These are phyloP conservation scores for Globisporangium camurandrum DNA, from an alignment of 352 stramenopile species.

Conservation along the genomic window DNA sequence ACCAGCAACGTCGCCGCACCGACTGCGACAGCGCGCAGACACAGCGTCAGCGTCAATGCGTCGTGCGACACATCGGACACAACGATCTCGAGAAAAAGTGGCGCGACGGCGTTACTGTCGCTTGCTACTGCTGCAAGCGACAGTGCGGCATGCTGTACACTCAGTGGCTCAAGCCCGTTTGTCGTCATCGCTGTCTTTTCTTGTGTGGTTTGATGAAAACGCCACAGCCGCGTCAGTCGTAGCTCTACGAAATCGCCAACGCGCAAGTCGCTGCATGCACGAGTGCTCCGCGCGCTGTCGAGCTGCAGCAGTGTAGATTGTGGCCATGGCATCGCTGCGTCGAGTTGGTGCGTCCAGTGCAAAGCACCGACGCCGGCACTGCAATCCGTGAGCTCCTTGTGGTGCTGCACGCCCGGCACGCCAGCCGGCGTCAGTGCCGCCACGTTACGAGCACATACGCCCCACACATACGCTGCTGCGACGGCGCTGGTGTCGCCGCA, in stretches of 20 bases:
- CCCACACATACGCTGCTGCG: constrained; percentile 16
- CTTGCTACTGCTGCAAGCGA: neutral
- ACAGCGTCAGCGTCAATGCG: neutral
- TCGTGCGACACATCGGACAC: neutral
- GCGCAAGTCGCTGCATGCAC: neutral
- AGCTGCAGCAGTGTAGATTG: neutral
- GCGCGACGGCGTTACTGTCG: neutral
- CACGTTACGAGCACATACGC: constrained; percentile 9
- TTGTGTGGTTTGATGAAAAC: too few relatives aligned
- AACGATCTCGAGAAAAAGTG: neutral
- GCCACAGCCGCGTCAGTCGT: neutral
- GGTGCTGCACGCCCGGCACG: neutral
- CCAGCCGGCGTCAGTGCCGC: constrained; percentile 5
- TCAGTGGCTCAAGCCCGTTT: neutral
- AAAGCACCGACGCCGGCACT: constrained; percentile 4
- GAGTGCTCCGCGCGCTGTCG: neutral
- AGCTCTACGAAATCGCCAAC: neutral
- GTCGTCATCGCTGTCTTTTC: neutral
- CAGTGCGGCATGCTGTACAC: neutral
- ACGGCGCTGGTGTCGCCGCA: neutral
- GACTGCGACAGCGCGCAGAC: neutral
- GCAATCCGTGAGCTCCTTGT: constrained; percentile 1
- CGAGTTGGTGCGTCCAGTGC: constrained; percentile 1
- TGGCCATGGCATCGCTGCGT: neutral
- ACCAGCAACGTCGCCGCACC: neutral